Conservation (phyloP, 768 basidiomycete genomes). For the Xerocomus spinulosus region DNA sequence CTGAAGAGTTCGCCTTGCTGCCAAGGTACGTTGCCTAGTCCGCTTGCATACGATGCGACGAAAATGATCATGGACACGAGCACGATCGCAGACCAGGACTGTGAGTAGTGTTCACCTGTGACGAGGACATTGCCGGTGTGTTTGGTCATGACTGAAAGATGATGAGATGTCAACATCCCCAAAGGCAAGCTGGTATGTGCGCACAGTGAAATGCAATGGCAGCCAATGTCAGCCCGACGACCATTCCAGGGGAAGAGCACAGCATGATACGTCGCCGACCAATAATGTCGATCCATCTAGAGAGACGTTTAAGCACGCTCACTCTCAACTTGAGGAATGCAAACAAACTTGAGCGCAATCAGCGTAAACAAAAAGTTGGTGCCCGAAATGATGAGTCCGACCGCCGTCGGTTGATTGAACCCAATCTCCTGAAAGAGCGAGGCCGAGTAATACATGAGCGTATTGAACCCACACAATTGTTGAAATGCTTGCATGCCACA, state of each 20-base stretch:
- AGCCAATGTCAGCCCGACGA: conserved; percentile 58
- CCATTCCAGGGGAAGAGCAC: conserved; percentile 69
- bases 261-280: conserved; percentile 70
- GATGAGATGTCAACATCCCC: no score
- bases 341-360: conserved; percentile 56
- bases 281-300: conserved; percentile 54
- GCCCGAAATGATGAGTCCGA: conserved; percentile 72
- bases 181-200: no score
- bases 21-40: conserved; percentile 81
- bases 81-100: conserved; percentile 61
- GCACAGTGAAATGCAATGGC: conserved; percentile 56
- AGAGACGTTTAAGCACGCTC: neutral
- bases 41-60: conserved; percentile 77
- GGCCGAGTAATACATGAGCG: conserved; percentile 70
- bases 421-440: conserved; percentile 79
- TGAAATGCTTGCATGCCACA: conserved; percentile 83
- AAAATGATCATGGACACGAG: conserved; percentile 80
- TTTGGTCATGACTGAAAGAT: conserved; percentile 48
- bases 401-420: conserved; percentile 77
- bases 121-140: conserved; percentile 58
- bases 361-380: conserved; percentile 79
- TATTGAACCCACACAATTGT: conserved; percentile 82
- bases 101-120: conserved; percentile 54
- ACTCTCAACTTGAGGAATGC: neutral
- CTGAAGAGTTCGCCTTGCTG: conserved; percentile 82